A percentile compares a stretch with the other conserved stretches of the same genome.
Conservation (phyloP, 768 basidiomycete genomes). For the Tulasnella sp. region DNA sequence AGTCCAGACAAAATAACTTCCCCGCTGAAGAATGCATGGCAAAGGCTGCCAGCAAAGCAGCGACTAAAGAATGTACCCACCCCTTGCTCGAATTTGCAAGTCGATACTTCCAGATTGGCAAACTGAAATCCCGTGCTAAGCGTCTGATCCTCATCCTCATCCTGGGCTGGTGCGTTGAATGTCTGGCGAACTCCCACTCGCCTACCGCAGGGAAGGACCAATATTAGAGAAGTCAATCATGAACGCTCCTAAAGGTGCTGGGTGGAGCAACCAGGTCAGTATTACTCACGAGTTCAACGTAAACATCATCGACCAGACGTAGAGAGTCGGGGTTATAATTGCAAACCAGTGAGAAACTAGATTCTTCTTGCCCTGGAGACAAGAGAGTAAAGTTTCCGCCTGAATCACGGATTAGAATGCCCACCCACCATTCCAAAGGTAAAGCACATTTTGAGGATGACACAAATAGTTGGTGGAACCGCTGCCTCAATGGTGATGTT, state of each 20-base stretch:
- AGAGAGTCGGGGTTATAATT: neutral
- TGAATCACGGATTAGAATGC: neutral
- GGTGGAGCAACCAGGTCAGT: neutral
- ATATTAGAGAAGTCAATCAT: neutral
- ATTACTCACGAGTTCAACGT: slow-evolving; percentile 13
- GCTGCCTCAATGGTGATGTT: neutral
- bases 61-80: neutral
- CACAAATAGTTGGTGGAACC: slow-evolving; percentile 16
- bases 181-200: neutral
- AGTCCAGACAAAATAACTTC: too few species aligned
- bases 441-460: neutral
- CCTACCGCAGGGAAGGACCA: neutral
- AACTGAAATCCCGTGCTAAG: neutral
- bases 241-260: neutral
- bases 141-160: neutral
- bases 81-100: neutral
- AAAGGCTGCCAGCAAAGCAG: neutral
- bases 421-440: slow-evolving; percentile 6
- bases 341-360: neutral
- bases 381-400: too few species aligned
- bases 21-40: too few species aligned
- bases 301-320: slow-evolving; percentile 15
- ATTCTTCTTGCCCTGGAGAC: neutral
- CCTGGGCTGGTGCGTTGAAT: neutral
- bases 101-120: neutral